Conservation (phyloP, 192 early-diverging fungal genomes). For the Coemansia sp. region DNA sequence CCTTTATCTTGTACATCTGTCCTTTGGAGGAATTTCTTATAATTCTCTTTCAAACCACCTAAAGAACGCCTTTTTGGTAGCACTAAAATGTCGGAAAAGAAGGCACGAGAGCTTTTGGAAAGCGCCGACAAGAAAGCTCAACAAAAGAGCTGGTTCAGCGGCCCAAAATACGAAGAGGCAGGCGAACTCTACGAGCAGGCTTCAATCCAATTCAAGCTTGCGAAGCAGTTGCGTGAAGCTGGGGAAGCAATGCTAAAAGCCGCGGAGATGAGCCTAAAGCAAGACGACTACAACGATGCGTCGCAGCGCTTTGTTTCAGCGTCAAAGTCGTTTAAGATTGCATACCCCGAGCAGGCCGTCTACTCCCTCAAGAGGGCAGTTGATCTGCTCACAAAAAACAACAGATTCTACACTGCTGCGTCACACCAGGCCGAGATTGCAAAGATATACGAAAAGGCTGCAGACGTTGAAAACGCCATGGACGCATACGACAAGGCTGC, state of each 20-base stretch:
- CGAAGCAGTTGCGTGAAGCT: constrained; percentile 89
- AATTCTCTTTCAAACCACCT: not conserved
- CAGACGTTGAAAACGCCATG: constrained; percentile 78
- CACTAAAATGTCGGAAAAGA: constrained; percentile 28
- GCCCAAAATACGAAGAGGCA: constrained; percentile 93
- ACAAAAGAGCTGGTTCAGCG: constrained; percentile 67
- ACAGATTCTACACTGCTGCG: constrained; percentile 89
- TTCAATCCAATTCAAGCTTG: constrained; percentile 90
- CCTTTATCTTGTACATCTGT: not conserved
- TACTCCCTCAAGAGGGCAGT: constrained; percentile 77
- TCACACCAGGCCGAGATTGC: constrained; percentile 94
- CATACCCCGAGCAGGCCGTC: constrained; percentile 78
- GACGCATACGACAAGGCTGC: constrained; percentile 88
- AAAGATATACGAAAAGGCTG: constrained; percentile 85
- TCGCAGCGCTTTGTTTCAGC: constrained; percentile 82
- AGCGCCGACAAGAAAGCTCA: constrained; percentile 74
- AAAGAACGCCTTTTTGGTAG: not conserved
- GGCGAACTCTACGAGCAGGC: constrained; percentile 91
- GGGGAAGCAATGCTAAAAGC: constrained; percentile 91
- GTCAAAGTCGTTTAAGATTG: constrained; percentile 89
- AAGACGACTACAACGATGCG: constrained; percentile 86
- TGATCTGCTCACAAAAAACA: constrained; percentile 77
- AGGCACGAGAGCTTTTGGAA: constrained; percentile 57
- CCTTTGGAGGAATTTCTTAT: not conserved
- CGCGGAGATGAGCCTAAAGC: constrained; percentile 74